These are phyloP conservation scores for Cyclotella baltica DNA, from an alignment of 108 stramenopile genomes.

Conservation along the genomic window DNA sequence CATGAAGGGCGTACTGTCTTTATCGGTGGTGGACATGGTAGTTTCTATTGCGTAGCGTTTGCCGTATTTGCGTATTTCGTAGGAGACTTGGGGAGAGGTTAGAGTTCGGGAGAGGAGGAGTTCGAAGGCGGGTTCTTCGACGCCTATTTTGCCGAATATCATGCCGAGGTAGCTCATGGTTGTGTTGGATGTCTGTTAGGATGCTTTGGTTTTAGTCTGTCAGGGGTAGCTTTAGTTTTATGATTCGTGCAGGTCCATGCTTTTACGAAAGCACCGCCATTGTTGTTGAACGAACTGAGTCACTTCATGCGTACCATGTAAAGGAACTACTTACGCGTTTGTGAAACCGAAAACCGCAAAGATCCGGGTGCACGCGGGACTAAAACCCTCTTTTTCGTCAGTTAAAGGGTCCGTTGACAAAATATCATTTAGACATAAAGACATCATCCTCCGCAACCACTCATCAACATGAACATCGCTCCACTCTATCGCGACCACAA, in stretches of 20 bases:
- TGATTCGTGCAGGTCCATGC: no score
- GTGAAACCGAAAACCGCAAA: no score
- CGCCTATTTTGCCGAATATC: conserved; percentile 37
- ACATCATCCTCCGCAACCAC: background rate
- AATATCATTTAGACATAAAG: background rate
- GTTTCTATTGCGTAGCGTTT: conserved; percentile 37
- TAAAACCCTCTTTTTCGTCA: no score
- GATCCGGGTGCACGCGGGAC: no score
- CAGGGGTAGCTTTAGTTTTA: no score
- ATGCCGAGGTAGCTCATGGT: conserved; percentile 36
- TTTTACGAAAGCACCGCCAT: no score
- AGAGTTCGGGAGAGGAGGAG: conserved; percentile 23
- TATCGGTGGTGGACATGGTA: background rate
- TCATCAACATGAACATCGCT: background rate
- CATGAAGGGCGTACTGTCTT: conserved; percentile 22
- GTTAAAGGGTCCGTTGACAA: background rate
- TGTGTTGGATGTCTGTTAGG: background rate
- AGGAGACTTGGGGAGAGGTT: conserved; percentile 15
- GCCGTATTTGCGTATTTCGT: conserved; percentile 40
- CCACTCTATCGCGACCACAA: background rate
- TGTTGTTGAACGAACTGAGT: no score
- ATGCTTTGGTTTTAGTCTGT: no score
- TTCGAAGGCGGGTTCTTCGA: conserved; percentile 37
- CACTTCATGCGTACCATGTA: no score
- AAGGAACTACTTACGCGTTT: no score